These are phyloP conservation scores for Ceratobasidium sp. DNA, from an alignment of 1,284 basidiomycete genomes.

Conservation along the genomic window DNA sequence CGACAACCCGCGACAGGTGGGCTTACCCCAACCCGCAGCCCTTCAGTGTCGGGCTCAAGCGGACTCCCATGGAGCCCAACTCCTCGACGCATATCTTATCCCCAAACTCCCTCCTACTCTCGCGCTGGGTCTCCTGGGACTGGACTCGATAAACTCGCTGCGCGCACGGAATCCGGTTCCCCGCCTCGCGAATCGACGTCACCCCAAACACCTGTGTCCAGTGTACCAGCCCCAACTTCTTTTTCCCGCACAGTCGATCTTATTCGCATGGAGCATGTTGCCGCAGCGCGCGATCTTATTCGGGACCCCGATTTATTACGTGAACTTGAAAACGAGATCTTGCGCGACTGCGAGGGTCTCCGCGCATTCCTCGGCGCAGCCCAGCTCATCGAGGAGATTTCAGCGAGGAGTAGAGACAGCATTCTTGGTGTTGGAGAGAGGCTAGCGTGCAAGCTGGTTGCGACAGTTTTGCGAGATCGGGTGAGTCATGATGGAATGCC, in stretches of 20 bases:
- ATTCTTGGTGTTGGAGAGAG: slow-evolving; percentile 95
- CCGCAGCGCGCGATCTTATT: slow-evolving; percentile 75
- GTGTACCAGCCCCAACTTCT: slow-evolving; percentile 48
- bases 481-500: slow-evolving; percentile 55
- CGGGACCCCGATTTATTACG: slow-evolving; percentile 67
- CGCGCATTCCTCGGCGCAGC: slow-evolving; percentile 88
- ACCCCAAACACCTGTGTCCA: slow-evolving; percentile 51
- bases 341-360: slow-evolving; percentile 87
- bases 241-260: slow-evolving; percentile 89
- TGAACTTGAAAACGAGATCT: slow-evolving; percentile 87
- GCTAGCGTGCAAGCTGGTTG: slow-evolving; percentile 90
- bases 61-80: slow-evolving; percentile 35
- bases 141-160: slow-evolving; percentile 27
- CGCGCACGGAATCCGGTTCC: slow-evolving; percentile 40
- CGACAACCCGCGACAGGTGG: slow-evolving; percentile 49
- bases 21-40: slow-evolving; percentile 53
- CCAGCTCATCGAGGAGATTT: slow-evolving; percentile 97
- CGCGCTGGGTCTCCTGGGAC: slow-evolving; percentile 41
- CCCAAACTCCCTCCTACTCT: slow-evolving; percentile 41
- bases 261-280: slow-evolving; percentile 84
- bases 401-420: slow-evolving; percentile 89
- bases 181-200: slow-evolving; percentile 48
- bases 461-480: slow-evolving; percentile 85
- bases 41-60: slow-evolving; percentile 56
- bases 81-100: slow-evolving; percentile 45